Evolutionary conservation across 164 flowering plant species (phyloP).

Genomic region (Litsea cubeba): DNA sequence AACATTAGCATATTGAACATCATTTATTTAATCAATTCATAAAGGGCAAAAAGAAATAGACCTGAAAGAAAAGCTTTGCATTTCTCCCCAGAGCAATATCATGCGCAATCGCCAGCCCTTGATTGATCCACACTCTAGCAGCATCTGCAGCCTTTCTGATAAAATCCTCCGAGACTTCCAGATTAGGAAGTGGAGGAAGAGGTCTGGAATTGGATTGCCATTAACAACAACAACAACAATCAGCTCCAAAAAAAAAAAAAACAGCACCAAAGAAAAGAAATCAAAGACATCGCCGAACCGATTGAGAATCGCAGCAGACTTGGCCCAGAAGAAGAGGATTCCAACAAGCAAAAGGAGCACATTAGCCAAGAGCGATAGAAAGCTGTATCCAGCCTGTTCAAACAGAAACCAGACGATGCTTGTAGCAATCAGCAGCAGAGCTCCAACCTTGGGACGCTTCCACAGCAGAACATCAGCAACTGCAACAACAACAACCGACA

Average conservation of each 20-base stretch:
- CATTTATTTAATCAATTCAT: background rate
- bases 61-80: slow-evolving; percentile 54
- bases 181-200: slow-evolving; percentile 78
- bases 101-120: slow-evolving; percentile 48
- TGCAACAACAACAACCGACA: slow-evolving; percentile 15
- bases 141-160: slow-evolving; percentile 38
- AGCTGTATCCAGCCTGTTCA: slow-evolving; percentile 57
- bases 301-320: slow-evolving; percentile 76
- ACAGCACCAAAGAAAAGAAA: background rate
- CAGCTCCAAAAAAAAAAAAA: background rate
- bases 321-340: slow-evolving; percentile 79
- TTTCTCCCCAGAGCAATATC: slow-evolving; percentile 60
- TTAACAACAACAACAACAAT: background rate
- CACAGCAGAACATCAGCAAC: slow-evolving; percentile 82
- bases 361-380: slow-evolving; percentile 52
- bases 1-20: no score
- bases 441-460: slow-evolving; percentile 43
- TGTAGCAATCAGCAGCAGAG: slow-evolving; percentile 34
- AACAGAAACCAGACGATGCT: slow-evolving; percentile 63
- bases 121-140: slow-evolving; percentile 44
- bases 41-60: slow-evolving; percentile 13
- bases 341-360: slow-evolving; percentile 57
- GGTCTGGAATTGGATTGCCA: slow-evolving; percentile 42
- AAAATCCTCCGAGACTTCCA: slow-evolving; percentile 65
- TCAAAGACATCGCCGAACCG: slow-evolving; percentile 18